Evolutionary conservation across 176 grass and related monocot species (phyloP).

Genomic region (Panicum miliaceum): DNA sequence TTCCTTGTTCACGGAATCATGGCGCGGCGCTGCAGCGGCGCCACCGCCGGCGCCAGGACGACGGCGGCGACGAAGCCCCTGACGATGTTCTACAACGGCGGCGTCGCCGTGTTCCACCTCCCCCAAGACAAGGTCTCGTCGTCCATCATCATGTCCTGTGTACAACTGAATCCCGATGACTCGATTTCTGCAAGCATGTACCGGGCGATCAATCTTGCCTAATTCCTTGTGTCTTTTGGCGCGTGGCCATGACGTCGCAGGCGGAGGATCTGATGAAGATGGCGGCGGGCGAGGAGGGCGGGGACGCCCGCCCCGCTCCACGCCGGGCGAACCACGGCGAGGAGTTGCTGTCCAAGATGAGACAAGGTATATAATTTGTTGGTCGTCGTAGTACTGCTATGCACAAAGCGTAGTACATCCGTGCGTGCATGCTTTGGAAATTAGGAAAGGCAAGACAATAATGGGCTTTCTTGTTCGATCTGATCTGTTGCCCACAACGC

Average conservation of each 20-base stretch:
- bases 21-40: neutral
- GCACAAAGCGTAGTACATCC: no score
- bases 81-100: conserved; percentile 58
- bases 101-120: conserved; percentile 55
- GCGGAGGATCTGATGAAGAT: conserved; percentile 48
- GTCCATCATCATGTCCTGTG: no score
- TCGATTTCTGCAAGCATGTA: neutral
- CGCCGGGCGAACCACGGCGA: neutral
- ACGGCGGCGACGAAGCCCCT: conserved; percentile 21
- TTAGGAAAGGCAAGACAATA: neutral
- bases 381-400: neutral
- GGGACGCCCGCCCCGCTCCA: neutral
- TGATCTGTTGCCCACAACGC: neutral
- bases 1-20: no score
- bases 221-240: no score
- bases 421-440: neutral
- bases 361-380: neutral
- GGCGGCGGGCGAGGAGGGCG: conserved; percentile 29
- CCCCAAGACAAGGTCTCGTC: conserved; percentile 35
- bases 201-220: neutral
- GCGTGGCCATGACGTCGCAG: neutral
- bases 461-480: neutral
- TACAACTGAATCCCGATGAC: neutral
- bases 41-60: neutral
- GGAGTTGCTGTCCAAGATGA: conserved; percentile 40